Conservation (phyloP, 1,139 yeast genomes). For the Casaregolazyma suthepensis region DNA sequence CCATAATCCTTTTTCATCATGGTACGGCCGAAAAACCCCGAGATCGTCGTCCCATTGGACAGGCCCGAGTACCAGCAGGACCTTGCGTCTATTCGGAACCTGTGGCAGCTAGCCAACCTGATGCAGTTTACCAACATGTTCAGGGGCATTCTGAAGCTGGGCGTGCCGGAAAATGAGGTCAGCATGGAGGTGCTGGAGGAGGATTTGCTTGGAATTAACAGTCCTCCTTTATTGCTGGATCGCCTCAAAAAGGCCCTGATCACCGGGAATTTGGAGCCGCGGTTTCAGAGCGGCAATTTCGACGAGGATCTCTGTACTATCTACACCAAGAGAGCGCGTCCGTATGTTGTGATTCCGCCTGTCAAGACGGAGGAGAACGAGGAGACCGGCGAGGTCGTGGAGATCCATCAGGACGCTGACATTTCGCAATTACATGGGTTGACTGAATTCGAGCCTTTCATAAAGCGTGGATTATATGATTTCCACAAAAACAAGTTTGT, state of each 20-base stretch:
- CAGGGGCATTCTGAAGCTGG: constrained; percentile 18
- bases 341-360: constrained; percentile 3
- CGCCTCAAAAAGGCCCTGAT: constrained; percentile 15
- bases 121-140: constrained; percentile 27
- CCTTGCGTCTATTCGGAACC: constrained; percentile 22
- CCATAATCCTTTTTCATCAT: not conserved
- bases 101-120: constrained; percentile 25
- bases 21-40: constrained; percentile 7
- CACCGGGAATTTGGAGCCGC: constrained; percentile 14
- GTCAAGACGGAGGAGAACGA: constrained; percentile 8
- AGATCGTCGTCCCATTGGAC: constrained; percentile 19
- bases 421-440: not conserved
- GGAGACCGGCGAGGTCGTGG: constrained; percentile 9
- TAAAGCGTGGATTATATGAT: constrained; percentile 1
- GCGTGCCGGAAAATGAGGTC: constrained; percentile 18
- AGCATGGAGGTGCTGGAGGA: constrained; percentile 28
- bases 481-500: constrained; percentile 2
- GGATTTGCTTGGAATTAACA: constrained; percentile 24
- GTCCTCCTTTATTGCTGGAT: constrained; percentile 13
- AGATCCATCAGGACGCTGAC: not conserved
- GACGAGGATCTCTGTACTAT: constrained; percentile 16
- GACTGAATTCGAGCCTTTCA: not conserved
- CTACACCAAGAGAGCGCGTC: constrained; percentile 12
- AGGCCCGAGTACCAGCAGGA: constrained; percentile 18
- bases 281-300: constrained; percentile 14